phyloP scores from a whole-genome alignment of 352 stramenopile genomes.

The Pythium brachiatum region DNA sequence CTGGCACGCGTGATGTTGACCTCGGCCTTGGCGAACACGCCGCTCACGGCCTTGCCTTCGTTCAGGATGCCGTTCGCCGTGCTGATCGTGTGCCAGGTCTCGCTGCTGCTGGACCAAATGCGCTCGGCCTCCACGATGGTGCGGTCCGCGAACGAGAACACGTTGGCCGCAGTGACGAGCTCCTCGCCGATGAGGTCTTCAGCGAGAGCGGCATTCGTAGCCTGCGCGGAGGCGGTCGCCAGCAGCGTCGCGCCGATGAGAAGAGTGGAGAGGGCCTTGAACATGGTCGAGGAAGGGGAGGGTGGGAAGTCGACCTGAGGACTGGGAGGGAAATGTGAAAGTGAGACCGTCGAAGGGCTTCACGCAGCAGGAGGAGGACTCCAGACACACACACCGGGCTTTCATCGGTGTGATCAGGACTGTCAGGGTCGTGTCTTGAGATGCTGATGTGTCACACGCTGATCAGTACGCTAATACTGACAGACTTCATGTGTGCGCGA shows the following conservation, averaged over 20 bases:
- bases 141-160: constrained; percentile 4
- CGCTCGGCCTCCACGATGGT: constrained; percentile 4
- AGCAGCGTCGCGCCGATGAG: constrained; percentile 3
- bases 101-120: background rate
- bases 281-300: background rate
- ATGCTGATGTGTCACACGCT: too few species aligned
- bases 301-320: background rate
- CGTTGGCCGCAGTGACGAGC: background rate
- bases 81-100: constrained; percentile 9
- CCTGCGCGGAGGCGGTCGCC: background rate
- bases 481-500: too few species aligned
- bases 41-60: background rate
- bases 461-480: too few species aligned
- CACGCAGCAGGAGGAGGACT: too few species aligned
- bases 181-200: constrained; percentile 10
- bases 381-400: too few species aligned
- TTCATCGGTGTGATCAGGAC: too few species aligned
- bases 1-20: background rate
- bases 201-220: background rate
- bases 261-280: constrained; percentile 4
- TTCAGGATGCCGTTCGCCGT: background rate
- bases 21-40: background rate
- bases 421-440: too few species aligned
- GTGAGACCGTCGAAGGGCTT: background rate
- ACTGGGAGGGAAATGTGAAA: background rate